Percentiles rank a stretch among this genome's conserved stretches.
Evolutionary conservation across 2,329 filamentous ascomycete species (phyloP).

Genomic region (Colletotrichum spinosum): DNA sequence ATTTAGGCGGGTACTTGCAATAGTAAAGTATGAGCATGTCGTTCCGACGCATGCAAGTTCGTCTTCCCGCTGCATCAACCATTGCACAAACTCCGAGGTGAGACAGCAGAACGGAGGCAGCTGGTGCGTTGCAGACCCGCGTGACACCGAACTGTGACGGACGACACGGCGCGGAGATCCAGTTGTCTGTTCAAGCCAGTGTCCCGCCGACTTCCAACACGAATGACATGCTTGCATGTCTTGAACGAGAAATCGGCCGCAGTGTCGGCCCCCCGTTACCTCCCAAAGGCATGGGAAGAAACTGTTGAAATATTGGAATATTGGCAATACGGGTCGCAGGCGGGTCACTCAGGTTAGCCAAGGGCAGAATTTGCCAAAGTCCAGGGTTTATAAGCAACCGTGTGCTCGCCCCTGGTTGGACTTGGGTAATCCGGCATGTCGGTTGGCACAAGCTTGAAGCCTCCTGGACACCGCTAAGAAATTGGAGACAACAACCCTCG

Average conservation of each 20-base stretch:
- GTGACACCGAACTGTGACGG: no score
- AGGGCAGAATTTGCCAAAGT: conserved; percentile 19
- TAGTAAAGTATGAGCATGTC: background rate
- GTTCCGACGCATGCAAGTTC: conserved; percentile 6
- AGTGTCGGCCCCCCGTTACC: no score
- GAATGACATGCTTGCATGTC: background rate
- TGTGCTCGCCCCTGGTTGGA: conserved; percentile 1
- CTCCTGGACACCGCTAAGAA: conserved; percentile 8
- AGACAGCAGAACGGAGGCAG: background rate
- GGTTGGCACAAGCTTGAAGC: conserved; percentile 16
- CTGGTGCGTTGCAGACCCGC: background rate
- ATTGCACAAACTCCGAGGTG: background rate
- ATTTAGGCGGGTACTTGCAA: no score
- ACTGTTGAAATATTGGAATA: conserved; percentile 2
- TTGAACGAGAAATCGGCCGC: background rate
- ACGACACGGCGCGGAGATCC: no score
- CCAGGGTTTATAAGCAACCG: conserved; percentile 7
- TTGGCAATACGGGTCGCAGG: conserved; percentile 11
- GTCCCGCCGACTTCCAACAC: no score
- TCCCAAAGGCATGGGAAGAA: conserved; percentile 5
- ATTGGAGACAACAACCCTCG: conserved; percentile 12
- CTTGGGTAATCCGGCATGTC: conserved; percentile 18
- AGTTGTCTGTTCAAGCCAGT: no score
- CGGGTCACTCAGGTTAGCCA: conserved; percentile 32
- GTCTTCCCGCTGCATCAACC: background rate